A percentile compares a stretch with the other conserved stretches of the same genome.
phyloP scores from a whole-genome alignment of 1,284 basidiomycete species.

The Leccinum solheimii region DNA sequence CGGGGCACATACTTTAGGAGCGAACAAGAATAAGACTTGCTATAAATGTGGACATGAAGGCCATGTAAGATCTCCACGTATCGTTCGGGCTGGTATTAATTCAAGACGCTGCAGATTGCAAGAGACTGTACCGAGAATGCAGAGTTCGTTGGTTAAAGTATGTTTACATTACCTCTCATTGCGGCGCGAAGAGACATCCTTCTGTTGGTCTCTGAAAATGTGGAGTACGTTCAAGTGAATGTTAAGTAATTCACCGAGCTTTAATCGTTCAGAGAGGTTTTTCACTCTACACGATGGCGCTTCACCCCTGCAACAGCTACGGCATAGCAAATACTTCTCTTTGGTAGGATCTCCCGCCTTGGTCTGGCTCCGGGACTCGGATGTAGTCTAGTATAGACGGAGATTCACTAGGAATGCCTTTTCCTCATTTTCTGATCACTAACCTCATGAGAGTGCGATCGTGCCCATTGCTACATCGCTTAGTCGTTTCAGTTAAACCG shows the following conservation, averaged over 20 bases:
- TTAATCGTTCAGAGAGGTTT: slow-evolving; percentile 5
- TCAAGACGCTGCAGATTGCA: slow-evolving; percentile 56
- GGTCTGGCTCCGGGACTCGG: neutral
- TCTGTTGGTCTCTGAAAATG: slow-evolving; percentile 13
- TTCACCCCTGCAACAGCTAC: neutral
- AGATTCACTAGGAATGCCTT: slow-evolving; percentile 21
- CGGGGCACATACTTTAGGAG: slow-evolving; percentile 41
- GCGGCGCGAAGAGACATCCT: slow-evolving; percentile 13
- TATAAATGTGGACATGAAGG: slow-evolving; percentile 86
- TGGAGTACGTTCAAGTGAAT: slow-evolving; percentile 15
- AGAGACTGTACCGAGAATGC: slow-evolving; percentile 72
- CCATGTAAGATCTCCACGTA: slow-evolving; percentile 54
- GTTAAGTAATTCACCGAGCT: slow-evolving; percentile 6
- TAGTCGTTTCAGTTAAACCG: neutral
- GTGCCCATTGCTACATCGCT: neutral
- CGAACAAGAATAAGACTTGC: slow-evolving; percentile 73
- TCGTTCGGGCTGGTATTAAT: slow-evolving; percentile 4
- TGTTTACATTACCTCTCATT: slow-evolving; percentile 8
- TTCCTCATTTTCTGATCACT: slow-evolving; percentile 5
- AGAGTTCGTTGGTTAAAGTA: slow-evolving; percentile 44
- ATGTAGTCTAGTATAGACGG: slow-evolving; percentile 12
- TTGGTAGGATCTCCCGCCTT: neutral
- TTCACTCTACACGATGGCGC: neutral
- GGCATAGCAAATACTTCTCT: neutral
- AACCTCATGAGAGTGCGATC: neutral